Evolutionary conservation across 495 filamentous ascomycete species (phyloP).

Genomic region (Penicillium silybi): DNA sequence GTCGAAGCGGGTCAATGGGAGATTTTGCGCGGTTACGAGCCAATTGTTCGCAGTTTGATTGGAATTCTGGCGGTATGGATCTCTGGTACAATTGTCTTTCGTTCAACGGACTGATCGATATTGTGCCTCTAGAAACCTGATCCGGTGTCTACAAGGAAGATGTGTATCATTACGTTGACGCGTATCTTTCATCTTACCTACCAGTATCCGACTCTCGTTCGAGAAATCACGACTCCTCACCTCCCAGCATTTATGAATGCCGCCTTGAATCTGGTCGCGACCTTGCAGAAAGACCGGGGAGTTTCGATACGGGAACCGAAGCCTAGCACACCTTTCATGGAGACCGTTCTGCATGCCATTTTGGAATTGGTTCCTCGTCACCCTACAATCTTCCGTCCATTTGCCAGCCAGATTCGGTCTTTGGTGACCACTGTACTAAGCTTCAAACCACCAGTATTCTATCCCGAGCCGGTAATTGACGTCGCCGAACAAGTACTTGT

Average conservation of each 20-base stretch:
- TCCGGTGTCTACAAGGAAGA: constrained; percentile 63
- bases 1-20: constrained; percentile 81
- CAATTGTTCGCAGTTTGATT: constrained; percentile 71
- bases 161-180: constrained; percentile 70
- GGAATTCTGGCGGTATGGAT: constrained; percentile 62
- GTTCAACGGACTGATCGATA: constrained; percentile 7
- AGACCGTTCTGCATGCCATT: constrained; percentile 61
- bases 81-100: not conserved
- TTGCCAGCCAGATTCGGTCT: constrained; percentile 59
- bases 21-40: constrained; percentile 60
- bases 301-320: constrained; percentile 42
- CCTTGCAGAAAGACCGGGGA: constrained; percentile 27
- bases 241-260: constrained; percentile 68
- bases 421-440: constrained; percentile 49
- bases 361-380: constrained; percentile 67
- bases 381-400: constrained; percentile 75
- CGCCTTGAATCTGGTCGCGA: constrained; percentile 64
- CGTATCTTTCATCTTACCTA: constrained; percentile 80
- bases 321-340: constrained; percentile 46
- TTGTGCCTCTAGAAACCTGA: constrained; percentile 59
- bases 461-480: constrained; percentile 46
- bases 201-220: constrained; percentile 72
- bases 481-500: constrained; percentile 58
- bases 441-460: constrained; percentile 26
- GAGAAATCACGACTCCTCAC: constrained; percentile 82